Percentiles rank a stretch among this genome's conserved stretches.
These are phyloP conservation scores for Fraxinus dipetala DNA, from an alignment of 305 asterid species.

Conservation along the genomic window DNA sequence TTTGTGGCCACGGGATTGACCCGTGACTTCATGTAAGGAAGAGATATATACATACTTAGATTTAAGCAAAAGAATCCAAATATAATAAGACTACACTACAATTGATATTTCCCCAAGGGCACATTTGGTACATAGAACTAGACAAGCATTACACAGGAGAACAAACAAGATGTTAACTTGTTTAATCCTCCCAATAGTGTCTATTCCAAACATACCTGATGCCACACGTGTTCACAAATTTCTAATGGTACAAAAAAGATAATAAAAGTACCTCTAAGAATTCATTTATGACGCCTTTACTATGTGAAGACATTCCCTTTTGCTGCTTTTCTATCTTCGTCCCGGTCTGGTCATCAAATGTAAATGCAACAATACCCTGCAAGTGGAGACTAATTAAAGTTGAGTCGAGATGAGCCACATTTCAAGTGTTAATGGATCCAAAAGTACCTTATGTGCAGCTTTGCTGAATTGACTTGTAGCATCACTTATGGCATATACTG, in stretches of 20 bases:
- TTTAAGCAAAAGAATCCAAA: constrained; percentile 8
- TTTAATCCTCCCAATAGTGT: neutral
- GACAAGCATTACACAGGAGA: neutral
- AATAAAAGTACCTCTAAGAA: constrained; percentile 69
- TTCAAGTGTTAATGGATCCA: constrained; percentile 23
- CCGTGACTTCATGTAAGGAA: neutral
- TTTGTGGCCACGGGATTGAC: neutral
- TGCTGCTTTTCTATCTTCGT: constrained; percentile 67
- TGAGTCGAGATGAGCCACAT: constrained; percentile 21
- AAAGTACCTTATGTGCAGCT: constrained; percentile 90
- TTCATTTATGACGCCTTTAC: constrained; percentile 92
- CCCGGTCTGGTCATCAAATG: constrained; percentile 72
- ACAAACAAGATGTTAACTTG: neutral
- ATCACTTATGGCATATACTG: constrained; percentile 92
- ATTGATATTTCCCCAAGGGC: neutral
- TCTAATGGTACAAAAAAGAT: constrained; percentile 1
- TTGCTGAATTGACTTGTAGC: constrained; percentile 96
- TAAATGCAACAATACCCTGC: constrained; percentile 96
- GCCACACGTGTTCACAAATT: neutral
- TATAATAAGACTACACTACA: neutral
- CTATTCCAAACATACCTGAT: neutral
- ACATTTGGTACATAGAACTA: neutral
- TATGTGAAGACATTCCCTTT: constrained; percentile 70
- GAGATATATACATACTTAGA: neutral
- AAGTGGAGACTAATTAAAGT: constrained; percentile 24